Conservation (phyloP, 129 eudicot genomes). For the Calendula officinalis region DNA sequence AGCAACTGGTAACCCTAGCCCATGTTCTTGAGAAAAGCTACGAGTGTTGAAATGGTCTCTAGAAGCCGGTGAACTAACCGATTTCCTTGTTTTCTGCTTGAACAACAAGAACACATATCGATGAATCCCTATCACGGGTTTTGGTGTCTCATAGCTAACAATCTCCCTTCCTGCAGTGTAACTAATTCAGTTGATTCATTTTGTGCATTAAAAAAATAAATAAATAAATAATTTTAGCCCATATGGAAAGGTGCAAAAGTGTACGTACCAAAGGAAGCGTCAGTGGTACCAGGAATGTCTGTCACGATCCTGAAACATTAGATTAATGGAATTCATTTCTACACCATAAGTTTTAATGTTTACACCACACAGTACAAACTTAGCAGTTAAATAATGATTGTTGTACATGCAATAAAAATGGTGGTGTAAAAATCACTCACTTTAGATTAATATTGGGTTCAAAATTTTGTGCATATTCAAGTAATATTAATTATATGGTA, state of each 20-base stretch:
- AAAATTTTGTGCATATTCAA: constrained; percentile 5
- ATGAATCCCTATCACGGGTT: constrained; percentile 86
- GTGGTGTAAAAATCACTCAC: too few relatives aligned
- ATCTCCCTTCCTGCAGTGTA: constrained; percentile 58
- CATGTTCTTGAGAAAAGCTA: constrained; percentile 55
- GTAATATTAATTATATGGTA: background rate
- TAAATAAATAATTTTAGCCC: too few relatives aligned
- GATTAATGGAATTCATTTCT: too few relatives aligned
- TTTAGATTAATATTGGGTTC: too few relatives aligned
- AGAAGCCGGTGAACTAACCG: constrained; percentile 67
- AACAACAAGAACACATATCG: constrained; percentile 71
- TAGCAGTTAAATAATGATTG: too few relatives aligned
- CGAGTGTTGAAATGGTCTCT: constrained; percentile 80
- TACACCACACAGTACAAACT: too few relatives aligned
- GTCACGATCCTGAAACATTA: constrained; percentile 75
- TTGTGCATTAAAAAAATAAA: too few relatives aligned
- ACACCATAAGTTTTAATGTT: too few relatives aligned
- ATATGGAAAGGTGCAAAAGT: too few relatives aligned
- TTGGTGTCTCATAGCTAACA: constrained; percentile 81
- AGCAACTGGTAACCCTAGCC: constrained; percentile 78
- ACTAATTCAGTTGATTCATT: background rate
- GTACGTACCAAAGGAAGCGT: constrained; percentile 70
- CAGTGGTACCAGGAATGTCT: constrained; percentile 94
- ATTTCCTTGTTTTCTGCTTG: constrained; percentile 71
- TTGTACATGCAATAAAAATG: too few relatives aligned